Percentiles rank a stretch among this genome's conserved stretches.
Conservation (phyloP, 495 filamentous ascomycete species). For the Entonaema liquescens region DNA sequence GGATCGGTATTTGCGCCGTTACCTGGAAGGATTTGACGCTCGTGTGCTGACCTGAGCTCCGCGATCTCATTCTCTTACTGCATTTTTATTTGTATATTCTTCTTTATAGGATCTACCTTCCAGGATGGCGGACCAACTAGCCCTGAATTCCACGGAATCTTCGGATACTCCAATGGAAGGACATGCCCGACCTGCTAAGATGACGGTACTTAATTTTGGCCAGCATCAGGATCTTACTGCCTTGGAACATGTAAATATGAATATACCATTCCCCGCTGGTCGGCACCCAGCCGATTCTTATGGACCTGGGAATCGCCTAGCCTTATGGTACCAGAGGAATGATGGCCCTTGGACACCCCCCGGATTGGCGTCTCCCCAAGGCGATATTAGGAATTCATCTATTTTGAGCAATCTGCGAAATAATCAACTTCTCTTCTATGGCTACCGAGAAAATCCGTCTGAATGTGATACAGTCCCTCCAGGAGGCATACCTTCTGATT, state of each 20-base stretch:
- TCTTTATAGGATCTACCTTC: background rate
- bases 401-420: conserved; percentile 19
- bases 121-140: conserved; percentile 37
- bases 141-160: conserved; percentile 32
- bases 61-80: conserved; percentile 1
- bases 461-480: conserved; percentile 65
- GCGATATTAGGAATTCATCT: conserved; percentile 25
- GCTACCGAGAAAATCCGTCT: conserved; percentile 51
- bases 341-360: conserved; percentile 53
- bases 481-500: conserved; percentile 64
- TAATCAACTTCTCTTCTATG: conserved; percentile 14
- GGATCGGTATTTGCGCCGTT: conserved; percentile 5
- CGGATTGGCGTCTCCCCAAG: conserved; percentile 27
- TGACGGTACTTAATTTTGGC: conserved; percentile 21
- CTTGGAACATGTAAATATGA: conserved; percentile 26
- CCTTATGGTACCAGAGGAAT: conserved; percentile 48
- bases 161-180: conserved; percentile 32
- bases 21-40: conserved; percentile 2
- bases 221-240: conserved; percentile 25
- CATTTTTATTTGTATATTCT: conserved; percentile 13
- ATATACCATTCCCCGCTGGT: conserved; percentile 16
- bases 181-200: conserved; percentile 13
- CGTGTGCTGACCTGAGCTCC: background rate
- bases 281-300: conserved; percentile 22
- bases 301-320: conserved; percentile 39